Evolutionary conservation across 2,329 filamentous ascomycete species (phyloP).

Genomic region (Neonectria faginata): DNA sequence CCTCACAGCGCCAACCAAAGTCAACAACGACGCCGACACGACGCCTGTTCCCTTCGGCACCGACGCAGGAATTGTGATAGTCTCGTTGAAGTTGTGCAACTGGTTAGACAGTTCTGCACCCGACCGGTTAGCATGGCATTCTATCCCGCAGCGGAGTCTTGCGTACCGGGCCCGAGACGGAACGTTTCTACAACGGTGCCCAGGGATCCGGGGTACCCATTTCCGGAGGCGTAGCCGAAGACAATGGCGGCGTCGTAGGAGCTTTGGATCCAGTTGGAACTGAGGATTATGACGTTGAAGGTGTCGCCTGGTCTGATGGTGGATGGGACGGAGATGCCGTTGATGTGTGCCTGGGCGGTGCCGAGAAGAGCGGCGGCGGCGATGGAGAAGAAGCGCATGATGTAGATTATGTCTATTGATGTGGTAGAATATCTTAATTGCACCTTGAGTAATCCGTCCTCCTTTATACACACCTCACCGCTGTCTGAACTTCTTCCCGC

Average conservation of each 20-base stretch:
- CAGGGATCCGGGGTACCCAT: slow-evolving; percentile 45
- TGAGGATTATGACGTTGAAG: slow-evolving; percentile 54
- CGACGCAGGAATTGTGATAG: slow-evolving; percentile 42
- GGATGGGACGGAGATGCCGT: slow-evolving; percentile 56
- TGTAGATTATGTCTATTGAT: neutral
- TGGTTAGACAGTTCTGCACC: slow-evolving; percentile 43
- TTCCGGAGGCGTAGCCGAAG: slow-evolving; percentile 51
- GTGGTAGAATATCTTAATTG: neutral
- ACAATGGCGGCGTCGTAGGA: slow-evolving; percentile 58
- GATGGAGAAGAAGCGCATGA: slow-evolving; percentile 40
- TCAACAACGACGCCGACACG: slow-evolving; percentile 45
- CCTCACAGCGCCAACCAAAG: slow-evolving; percentile 43
- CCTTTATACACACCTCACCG: slow-evolving; percentile 17
- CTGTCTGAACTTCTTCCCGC: neutral
- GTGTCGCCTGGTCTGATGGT: slow-evolving; percentile 54
- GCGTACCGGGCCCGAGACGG: slow-evolving; percentile 53
- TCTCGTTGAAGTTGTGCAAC: slow-evolving; percentile 41
- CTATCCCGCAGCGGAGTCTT: neutral
- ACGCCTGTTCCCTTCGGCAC: slow-evolving; percentile 38
- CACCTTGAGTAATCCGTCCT: neutral
- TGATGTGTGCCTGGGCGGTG: slow-evolving; percentile 54
- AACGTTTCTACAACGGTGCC: slow-evolving; percentile 47
- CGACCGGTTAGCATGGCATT: slow-evolving; percentile 16
- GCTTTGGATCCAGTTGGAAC: slow-evolving; percentile 58
- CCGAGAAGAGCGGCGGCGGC: slow-evolving; percentile 39